A percentile compares a stretch with the other conserved stretches of the same genome.
phyloP scores from a whole-genome alignment of 495 filamentous ascomycete genomes.

The Aspergillus indologenus region DNA sequence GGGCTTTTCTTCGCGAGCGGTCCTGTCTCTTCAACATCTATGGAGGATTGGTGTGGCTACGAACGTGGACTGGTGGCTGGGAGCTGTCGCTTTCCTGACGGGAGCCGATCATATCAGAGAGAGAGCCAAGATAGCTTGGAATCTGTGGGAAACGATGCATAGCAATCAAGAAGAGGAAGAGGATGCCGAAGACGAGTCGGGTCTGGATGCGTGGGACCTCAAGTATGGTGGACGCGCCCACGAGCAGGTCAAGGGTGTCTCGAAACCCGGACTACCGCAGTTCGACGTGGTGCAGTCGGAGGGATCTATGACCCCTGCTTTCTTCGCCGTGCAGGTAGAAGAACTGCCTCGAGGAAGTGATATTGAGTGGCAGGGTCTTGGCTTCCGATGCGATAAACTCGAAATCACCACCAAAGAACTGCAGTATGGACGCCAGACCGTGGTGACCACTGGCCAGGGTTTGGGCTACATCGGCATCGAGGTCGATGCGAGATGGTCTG shows the following conservation, averaged over 20 bases:
- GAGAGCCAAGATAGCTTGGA: constrained; percentile 43
- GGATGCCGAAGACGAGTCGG: constrained; percentile 38
- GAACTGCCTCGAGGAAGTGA: constrained; percentile 63
- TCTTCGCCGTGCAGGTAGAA: constrained; percentile 70
- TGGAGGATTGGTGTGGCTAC: constrained; percentile 76
- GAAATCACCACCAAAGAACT: constrained; percentile 15
- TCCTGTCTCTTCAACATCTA: constrained; percentile 81
- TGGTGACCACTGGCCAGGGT: constrained; percentile 21
- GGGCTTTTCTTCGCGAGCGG: constrained; percentile 46
- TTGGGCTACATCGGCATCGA: constrained; percentile 34
- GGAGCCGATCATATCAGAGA: constrained; percentile 25
- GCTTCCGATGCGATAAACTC: constrained; percentile 31
- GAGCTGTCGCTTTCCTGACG: constrained; percentile 68
- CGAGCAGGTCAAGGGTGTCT: constrained; percentile 17
- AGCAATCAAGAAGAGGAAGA: constrained; percentile 29
- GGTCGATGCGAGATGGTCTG: constrained; percentile 19
- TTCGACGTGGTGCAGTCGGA: constrained; percentile 27
- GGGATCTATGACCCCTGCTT: constrained; percentile 46
- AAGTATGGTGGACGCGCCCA: constrained; percentile 48
- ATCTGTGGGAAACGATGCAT: constrained; percentile 53
- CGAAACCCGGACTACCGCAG: constrained; percentile 27
- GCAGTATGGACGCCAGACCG: constrained; percentile 19
- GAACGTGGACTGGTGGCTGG: constrained; percentile 69
- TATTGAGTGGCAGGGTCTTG: constrained; percentile 71
- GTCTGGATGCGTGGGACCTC: constrained; percentile 71